These are phyloP conservation scores for Pelargonium myrrhifolium DNA, from an alignment of 441 rosid species.

Conservation along the genomic window DNA sequence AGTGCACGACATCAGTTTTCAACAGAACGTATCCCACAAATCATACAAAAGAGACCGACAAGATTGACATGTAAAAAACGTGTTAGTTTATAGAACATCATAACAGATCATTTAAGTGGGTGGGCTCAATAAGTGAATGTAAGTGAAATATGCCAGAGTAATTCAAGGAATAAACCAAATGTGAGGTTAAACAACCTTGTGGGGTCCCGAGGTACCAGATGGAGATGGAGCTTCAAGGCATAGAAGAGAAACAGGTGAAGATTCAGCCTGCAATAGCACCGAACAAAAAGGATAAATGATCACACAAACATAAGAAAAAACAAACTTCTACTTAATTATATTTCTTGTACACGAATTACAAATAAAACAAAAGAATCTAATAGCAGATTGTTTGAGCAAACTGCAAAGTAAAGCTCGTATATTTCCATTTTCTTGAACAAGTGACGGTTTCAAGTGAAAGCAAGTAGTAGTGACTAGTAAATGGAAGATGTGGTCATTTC, in stretches of 20 bases:
- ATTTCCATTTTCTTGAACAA: neutral
- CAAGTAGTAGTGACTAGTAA: too few species aligned
- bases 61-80: too few species aligned
- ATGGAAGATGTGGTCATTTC: too few species aligned
- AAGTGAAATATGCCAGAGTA: neutral
- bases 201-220: conserved; percentile 34
- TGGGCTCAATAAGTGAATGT: neutral
- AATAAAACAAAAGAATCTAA: too few species aligned
- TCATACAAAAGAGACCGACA: too few species aligned
- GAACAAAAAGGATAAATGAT: neutral
- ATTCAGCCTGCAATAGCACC: conserved; percentile 33
- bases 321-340: neutral
- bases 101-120: neutral
- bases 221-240: conserved; percentile 37
- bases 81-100: too few species aligned
- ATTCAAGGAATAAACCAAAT: neutral
- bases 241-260: conserved; percentile 39
- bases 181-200: conserved; percentile 38
- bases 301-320: conserved; percentile 6
- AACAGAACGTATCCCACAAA: too few species aligned
- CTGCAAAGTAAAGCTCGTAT: neutral
- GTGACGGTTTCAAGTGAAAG: neutral
- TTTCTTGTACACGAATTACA: too few species aligned
- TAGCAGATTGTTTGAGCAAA: too few species aligned
- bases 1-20: too few species aligned